Base-by-base conservation (phyloP, 352 stramenopile species). In the Globisporangium nagaii region DNA sequence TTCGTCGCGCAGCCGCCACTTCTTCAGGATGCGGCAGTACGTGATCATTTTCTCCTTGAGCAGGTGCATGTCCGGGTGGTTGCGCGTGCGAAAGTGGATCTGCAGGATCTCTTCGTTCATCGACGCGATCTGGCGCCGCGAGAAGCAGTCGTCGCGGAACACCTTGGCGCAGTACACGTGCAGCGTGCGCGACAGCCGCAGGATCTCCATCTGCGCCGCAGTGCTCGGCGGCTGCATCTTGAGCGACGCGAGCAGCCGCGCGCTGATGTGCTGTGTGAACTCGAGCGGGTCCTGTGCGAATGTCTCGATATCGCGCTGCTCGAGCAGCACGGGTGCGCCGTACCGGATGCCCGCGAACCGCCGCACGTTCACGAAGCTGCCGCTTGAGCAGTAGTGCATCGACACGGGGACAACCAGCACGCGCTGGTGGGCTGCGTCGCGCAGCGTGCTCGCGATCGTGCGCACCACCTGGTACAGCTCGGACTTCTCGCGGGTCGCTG, bases 51-150 rank as follows among this genome's bases (percentile, higher is more conserved):
- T 80, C 45, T 62, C 63, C 68, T 87, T 87, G 53, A 89, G 66
- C 41, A 72, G 65, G 52, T 76, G 72, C 74, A 89, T 87, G 19
- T 77, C 76, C 2, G 79, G 79, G 60, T 89, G 79, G 41, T 83
- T 86, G 13, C 64, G 70, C 30, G 76, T 89, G 40, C 79, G 79
- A 48, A 87, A 87, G 50, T 87, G 74, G 56, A 87, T 89, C 59
- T 89, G 79, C 55, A 89, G 60, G 34, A 87, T 85, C 43, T 89
- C 79, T 56, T 89, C 79, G 61, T 89, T 89, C 75, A 89, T 87
- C 4, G 74, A 89, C 27, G 79, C 79, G 34, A 84, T 83, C 59
- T 89, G 79, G 46, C 79, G 66, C 32, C 74, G 62, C 17, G 79
- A 87, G 37, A 89, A 89, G 56, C 75, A 87, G 54, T 87, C 75